Conservation (phyloP, 805 yeast genomes). For the Wickerhamiella cacticola region DNA sequence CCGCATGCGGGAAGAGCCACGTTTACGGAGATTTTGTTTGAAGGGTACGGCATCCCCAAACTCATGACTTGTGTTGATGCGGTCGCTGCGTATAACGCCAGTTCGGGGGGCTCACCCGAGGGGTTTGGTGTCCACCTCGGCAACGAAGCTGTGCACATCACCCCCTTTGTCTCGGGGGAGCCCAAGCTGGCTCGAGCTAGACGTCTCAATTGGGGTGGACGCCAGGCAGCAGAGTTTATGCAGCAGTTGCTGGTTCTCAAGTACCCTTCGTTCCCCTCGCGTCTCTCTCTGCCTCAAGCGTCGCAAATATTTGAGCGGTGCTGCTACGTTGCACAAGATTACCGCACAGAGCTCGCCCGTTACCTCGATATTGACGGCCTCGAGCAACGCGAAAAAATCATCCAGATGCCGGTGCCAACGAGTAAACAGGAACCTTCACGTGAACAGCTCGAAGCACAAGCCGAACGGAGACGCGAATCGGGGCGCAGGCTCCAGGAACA, state of each 20-base stretch:
- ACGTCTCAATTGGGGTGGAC: conserved; percentile 88
- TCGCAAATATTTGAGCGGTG: conserved; percentile 57
- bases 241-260: conserved; percentile 56
- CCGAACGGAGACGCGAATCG: conserved; percentile 70
- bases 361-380: conserved; percentile 51
- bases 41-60: conserved; percentile 63
- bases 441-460: conserved; percentile 66
- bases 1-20: conserved; percentile 57
- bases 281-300: conserved; percentile 50
- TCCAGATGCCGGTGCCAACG: conserved; percentile 70
- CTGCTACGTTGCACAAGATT: conserved; percentile 66
- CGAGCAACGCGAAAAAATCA: conserved; percentile 55
- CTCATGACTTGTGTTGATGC: conserved; percentile 75
- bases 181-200: conserved; percentile 58
- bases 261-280: conserved; percentile 84
- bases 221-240: conserved; percentile 52
- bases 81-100: conserved; percentile 49
- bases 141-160: conserved; percentile 65
- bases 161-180: conserved; percentile 66
- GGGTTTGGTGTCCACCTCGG: conserved; percentile 82
- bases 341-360: conserved; percentile 46
- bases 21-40: conserved; percentile 75
- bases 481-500: conserved; percentile 87
- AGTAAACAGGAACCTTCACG: conserved; percentile 62
- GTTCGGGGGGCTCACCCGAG: conserved; percentile 14